phyloP scores from a whole-genome alignment of 23 red algal species.

The Gracilaria domingensis region DNA sequence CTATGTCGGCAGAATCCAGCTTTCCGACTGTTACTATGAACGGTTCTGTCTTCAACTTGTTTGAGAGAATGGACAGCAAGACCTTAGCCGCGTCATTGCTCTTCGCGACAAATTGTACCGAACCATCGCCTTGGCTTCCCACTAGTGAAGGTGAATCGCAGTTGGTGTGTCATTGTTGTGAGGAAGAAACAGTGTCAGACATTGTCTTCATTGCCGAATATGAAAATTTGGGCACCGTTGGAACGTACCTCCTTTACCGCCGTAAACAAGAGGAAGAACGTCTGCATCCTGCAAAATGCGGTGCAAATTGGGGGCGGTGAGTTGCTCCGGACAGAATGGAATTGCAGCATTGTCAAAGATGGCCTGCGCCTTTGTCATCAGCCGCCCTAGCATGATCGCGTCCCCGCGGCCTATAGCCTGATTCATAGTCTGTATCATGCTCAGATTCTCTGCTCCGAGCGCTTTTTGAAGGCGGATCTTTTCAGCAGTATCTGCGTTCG shows the following conservation, averaged over 20 bases:
- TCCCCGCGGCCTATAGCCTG: conserved; percentile 22
- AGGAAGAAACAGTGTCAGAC: background rate
- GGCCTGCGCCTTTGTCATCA: conserved; percentile 33
- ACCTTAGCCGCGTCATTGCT: conserved; percentile 13
- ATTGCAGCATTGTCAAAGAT: conserved; percentile 48
- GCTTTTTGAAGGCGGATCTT: conserved; percentile 5
- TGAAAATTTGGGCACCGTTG: background rate
- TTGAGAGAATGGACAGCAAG: background rate
- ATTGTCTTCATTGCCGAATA: background rate
- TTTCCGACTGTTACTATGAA: conserved; percentile 29
- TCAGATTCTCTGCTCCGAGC: conserved; percentile 38
- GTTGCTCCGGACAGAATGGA: conserved; percentile 49
- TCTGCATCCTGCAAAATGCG: conserved; percentile 28
- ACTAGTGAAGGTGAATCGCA: conserved; percentile 18
- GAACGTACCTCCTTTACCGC: conserved; percentile 60
- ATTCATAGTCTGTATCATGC: conserved; percentile 21
- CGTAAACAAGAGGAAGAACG: conserved; percentile 23
- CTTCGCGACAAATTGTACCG: conserved; percentile 71
- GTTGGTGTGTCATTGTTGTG: too few relatives aligned
- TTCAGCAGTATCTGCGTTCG: conserved; percentile 1
- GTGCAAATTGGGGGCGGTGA: conserved; percentile 41
- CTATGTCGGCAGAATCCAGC: background rate
- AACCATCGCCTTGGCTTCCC: conserved; percentile 62
- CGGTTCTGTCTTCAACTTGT: conserved; percentile 22
- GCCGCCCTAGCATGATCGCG: conserved; percentile 4